Base-by-base conservation (phyloP, 106 monocot species). In the Dioscorea dumetorum region DNA sequence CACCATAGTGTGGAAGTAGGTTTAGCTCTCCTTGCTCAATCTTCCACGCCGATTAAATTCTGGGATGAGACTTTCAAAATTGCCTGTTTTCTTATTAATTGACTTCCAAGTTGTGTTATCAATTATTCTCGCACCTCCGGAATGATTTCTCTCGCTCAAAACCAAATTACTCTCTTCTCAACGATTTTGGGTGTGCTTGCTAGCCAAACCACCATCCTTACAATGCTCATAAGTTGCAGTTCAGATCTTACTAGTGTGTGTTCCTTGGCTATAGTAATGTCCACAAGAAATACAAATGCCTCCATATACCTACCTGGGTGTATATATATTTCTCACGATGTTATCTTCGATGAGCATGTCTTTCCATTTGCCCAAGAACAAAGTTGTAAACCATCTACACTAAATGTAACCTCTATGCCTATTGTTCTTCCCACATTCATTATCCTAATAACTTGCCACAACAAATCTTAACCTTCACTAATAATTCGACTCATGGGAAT, bases 171-270 rank as follows among this genome's bases (percentile, higher is more conserved):
- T 54, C 3, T 15, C 19, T 54, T 15, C 19, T 54, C 18, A 54
- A 54, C 2, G 19, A 1, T 5, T 69, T 76, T 69, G 66, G 49
- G 5, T 74, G 74, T 58, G 41, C 24, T 3, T 74, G 74, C 14
- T 74, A 35, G 12, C 23, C 67, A 0, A n/a, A 53, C 11, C 8
- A 56, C 16, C 22, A 17, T 3, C 63, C 72, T 18, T 63, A 54
- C n/a, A 64, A 33, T 2, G 17, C 2, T 20, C 28, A 73, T 33
- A 64, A 73, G 50, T 34, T 73, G 17, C 15, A 18, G 4, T 63
- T 31, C 16, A 21, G 50, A 4, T 34, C 22, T 0, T 63, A 53
- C 35, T 1, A 20, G 8, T 73, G 63, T 64, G 21, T 63, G 24
- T 73, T 73, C 18, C 32, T 63, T 4, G 62, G 50, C 0, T 64